Conservation (phyloP, 306 rosid genomes). For the Ammopiptanthus mongolicus region DNA sequence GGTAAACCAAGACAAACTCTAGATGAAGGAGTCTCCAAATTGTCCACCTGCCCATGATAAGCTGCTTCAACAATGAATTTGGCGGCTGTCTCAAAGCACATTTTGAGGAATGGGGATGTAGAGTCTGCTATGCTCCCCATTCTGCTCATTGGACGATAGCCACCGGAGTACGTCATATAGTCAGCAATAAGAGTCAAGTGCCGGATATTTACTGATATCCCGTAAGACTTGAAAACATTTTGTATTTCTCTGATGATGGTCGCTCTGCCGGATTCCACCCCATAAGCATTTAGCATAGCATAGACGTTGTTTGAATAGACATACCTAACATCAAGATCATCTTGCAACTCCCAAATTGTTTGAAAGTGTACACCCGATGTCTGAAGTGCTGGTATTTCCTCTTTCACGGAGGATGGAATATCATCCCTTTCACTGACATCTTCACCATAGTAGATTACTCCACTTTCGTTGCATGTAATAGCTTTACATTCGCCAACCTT, state of each 20-base stretch:
- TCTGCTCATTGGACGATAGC: conserved; percentile 72
- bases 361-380: conserved; percentile 71
- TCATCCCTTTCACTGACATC: conserved; percentile 40
- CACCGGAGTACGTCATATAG: conserved; percentile 71
- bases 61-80: conserved; percentile 87
- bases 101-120: conserved; percentile 68
- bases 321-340: conserved; percentile 58
- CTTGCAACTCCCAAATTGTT: conserved; percentile 69
- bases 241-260: conserved; percentile 76
- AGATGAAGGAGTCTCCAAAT: conserved; percentile 84
- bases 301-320: conserved; percentile 68
- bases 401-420: conserved; percentile 46
- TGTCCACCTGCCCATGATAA: conserved; percentile 59
- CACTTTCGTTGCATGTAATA: conserved; percentile 66
- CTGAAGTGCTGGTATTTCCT: conserved; percentile 66
- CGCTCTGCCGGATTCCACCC: conserved; percentile 92
- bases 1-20: conserved; percentile 93
- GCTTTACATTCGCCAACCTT: conserved; percentile 54
- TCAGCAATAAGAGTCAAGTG: conserved; percentile 85
- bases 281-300: conserved; percentile 62
- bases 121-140: conserved; percentile 62
- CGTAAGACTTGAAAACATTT: conserved; percentile 76
- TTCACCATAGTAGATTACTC: conserved; percentile 67
- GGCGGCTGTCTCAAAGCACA: conserved; percentile 79
- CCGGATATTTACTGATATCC: conserved; percentile 76